Evolutionary conservation across 2,329 filamentous ascomycete genomes (phyloP).

Genomic region (Colletotrichum paranaense): DNA sequence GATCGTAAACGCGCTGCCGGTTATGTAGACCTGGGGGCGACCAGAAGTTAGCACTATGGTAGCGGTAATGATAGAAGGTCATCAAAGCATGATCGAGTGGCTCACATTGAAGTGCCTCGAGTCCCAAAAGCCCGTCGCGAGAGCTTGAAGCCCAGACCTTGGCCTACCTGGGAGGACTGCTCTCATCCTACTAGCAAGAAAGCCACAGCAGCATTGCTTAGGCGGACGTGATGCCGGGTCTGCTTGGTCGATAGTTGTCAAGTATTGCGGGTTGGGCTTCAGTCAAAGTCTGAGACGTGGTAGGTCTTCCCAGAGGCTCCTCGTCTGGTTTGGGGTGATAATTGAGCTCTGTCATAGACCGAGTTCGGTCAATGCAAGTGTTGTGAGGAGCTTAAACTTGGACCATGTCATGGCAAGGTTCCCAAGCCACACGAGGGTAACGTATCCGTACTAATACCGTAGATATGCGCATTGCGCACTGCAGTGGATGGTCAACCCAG

Average conservation of each 20-base stretch:
- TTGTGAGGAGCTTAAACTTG: background rate
- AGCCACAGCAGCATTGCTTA: slow-evolving; percentile 25
- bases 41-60: slow-evolving; percentile 16
- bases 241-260: background rate
- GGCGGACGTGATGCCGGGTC: background rate
- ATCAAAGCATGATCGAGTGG: slow-evolving; percentile 8
- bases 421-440: background rate
- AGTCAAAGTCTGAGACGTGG: background rate
- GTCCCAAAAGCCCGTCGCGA: slow-evolving; percentile 80
- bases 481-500: background rate
- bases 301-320: background rate
- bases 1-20: slow-evolving; percentile 87
- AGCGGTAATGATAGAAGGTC: slow-evolving; percentile 15
- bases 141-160: slow-evolving; percentile 80
- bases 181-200: slow-evolving; percentile 70
- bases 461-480: background rate
- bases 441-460: background rate
- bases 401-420: background rate
- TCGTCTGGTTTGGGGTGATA: background rate
- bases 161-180: slow-evolving; percentile 84
- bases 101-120: slow-evolving; percentile 78
- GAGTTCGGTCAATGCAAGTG: background rate
- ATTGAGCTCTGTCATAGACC: background rate
- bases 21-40: slow-evolving; percentile 80
- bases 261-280: background rate